phyloP scores from a whole-genome alignment of 2,329 filamentous ascomycete species.

The Coniosporium tulheliwenetii region DNA sequence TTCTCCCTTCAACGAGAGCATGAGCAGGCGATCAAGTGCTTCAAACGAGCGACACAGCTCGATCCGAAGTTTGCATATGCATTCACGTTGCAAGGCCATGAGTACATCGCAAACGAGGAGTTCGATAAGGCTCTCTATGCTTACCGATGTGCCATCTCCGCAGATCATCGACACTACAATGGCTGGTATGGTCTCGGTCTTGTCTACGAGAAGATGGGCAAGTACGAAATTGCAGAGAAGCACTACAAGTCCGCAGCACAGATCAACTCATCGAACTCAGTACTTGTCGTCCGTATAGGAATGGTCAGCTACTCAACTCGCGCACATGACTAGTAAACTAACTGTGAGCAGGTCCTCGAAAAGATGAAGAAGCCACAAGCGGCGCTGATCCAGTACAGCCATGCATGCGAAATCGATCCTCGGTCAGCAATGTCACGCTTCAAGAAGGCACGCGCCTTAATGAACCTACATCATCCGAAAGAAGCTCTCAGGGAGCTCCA shows the following conservation, averaged over 20 bases:
- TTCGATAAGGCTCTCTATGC: constrained; percentile 85
- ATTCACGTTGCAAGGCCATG: constrained; percentile 89
- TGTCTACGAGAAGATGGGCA: constrained; percentile 38
- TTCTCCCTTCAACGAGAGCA: constrained; percentile 87
- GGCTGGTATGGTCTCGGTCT: constrained; percentile 88
- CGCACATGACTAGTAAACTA: background rate
- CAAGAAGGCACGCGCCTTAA: constrained; percentile 78
- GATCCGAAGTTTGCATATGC: constrained; percentile 87
- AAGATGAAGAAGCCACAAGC: constrained; percentile 69
- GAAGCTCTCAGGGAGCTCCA: constrained; percentile 69
- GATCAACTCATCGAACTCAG: constrained; percentile 89
- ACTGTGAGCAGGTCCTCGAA: constrained; percentile 41
- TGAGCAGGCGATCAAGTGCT: constrained; percentile 85
- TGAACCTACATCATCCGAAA: constrained; percentile 55
- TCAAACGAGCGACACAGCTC: constrained; percentile 84
- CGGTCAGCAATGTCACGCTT: constrained; percentile 71
- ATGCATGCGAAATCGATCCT: constrained; percentile 70
- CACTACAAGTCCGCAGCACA: constrained; percentile 78
- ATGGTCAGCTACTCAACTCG: constrained; percentile 35
- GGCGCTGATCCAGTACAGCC: constrained; percentile 67
- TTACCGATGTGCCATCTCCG: constrained; percentile 73
- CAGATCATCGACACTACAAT: constrained; percentile 85
- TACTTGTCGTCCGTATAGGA: constrained; percentile 85
- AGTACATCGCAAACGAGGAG: constrained; percentile 91
- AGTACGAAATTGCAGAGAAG: constrained; percentile 63